Base-by-base conservation (phyloP, 1,284 basidiomycete species). In the Stereum hirsutum region DNA sequence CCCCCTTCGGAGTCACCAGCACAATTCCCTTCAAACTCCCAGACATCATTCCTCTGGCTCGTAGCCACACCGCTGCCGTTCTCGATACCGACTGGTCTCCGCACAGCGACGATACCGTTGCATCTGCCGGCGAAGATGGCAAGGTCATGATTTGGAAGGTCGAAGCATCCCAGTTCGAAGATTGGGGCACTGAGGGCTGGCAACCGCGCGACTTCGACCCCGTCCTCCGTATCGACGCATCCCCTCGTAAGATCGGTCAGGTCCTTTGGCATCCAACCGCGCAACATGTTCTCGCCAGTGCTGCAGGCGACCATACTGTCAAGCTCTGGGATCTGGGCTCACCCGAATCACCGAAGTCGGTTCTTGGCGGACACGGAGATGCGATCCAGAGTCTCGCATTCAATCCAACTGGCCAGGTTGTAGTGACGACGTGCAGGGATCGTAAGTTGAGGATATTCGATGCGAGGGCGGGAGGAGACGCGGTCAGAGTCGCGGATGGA, bases 71-170 rank as follows among this genome's bases (percentile, higher is more conserved):
- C 6, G 88, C 81, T 0, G 67, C 86, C 27, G 89, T 92, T n/a
- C 84, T 98, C 41, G 95, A 98, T 64, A 98, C 95, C 0, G 89
- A 90, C 54, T 99, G 93, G 89, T 92, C 88, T 1, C 94, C 94
- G 1, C 93, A 96, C 61, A 84, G 94, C 59, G 94, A 98, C 64
- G 71, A 77, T 14, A 72, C 96, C 56, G 85, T 97, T 50, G 93
- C 88, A 3, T 94, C 89, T 1, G 89, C 76, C 12, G 90, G 86
- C 44, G 95, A 98, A 62, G 96, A 99, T 60, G 93, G 94, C 26
- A 92, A 93, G 55, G 74, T 90, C 48, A 81, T 91, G 61, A 72
- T 99, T 54, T 96, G 90, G 83, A 87, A 90, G 59, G 78, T 95
- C 46, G 77, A 89, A 25, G 60, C 75, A 5, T 56, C 62, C 39